Conservation (phyloP, 2,329 filamentous ascomycete species). For the Penicillium sp. region DNA sequence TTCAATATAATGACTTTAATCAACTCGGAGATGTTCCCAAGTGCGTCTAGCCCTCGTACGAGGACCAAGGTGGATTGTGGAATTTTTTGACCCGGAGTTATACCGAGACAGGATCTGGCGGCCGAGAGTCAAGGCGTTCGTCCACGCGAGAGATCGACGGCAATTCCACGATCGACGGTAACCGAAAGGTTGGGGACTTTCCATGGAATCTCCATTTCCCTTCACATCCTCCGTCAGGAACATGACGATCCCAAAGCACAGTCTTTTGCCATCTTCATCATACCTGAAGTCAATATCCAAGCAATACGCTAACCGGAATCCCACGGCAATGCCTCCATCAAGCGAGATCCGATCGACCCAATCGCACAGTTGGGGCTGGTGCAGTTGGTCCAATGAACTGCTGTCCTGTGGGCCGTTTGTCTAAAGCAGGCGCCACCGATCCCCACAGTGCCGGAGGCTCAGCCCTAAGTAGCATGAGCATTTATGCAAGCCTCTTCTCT, state of each 20-base stretch:
- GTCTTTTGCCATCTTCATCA: neutral
- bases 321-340: neutral
- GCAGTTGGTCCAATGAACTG: neutral
- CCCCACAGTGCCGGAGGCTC: neutral
- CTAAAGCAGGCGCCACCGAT: neutral
- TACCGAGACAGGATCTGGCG: slow-evolving; percentile 1
- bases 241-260: neutral
- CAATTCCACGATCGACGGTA: slow-evolving; percentile 1
- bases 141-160: neutral
- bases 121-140: neutral
- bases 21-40: slow-evolving; percentile 27
- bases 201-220: neutral
- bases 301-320: neutral
- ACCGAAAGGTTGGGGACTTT: neutral
- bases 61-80: neutral
- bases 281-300: neutral
- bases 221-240: neutral
- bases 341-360: neutral
- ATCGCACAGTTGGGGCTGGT: neutral
- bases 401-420: neutral
- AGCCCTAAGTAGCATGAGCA: neutral
- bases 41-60: slow-evolving; percentile 9
- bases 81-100: neutral
- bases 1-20: neutral
- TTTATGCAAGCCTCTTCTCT: neutral